phyloP scores from a whole-genome alignment of 2,329 filamentous ascomycete species.

The Ceratocystis smalleyi region DNA sequence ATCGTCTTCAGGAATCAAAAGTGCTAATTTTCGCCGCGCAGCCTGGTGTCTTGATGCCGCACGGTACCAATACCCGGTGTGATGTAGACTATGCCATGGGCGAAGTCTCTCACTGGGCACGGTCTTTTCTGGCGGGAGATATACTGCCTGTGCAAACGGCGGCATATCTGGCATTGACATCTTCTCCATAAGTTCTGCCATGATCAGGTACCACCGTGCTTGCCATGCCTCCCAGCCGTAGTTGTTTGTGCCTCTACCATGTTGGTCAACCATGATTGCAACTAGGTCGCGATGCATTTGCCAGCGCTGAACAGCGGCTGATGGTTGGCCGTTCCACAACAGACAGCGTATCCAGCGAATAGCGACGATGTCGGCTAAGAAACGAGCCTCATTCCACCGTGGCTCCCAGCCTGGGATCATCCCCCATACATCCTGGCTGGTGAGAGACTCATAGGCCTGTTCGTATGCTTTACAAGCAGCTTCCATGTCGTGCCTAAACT shows the following conservation, averaged over 20 bases:
- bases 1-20: constrained; percentile 44
- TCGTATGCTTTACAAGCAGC: constrained; percentile 73
- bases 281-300: constrained; percentile 58
- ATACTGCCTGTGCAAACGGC: constrained; percentile 31
- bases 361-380: constrained; percentile 66
- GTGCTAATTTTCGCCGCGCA: constrained; percentile 38
- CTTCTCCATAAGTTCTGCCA: constrained; percentile 45
- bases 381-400: constrained; percentile 82
- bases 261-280: constrained; percentile 61
- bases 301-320: constrained; percentile 68
- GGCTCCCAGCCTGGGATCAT: constrained; percentile 79
- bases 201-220: constrained; percentile 50
- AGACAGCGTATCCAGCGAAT: constrained; percentile 71
- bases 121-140: constrained; percentile 42
- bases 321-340: constrained; percentile 65
- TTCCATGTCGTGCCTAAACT: constrained; percentile 88
- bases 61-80: constrained; percentile 52
- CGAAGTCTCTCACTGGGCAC: constrained; percentile 42
- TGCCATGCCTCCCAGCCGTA: constrained; percentile 96
- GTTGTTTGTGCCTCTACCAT: constrained; percentile 70
- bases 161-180: constrained; percentile 36
- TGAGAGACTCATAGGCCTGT: constrained; percentile 67
- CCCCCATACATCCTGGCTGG: constrained; percentile 73
- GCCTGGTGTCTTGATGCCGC: constrained; percentile 42
- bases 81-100: constrained; percentile 50